phyloP scores from a whole-genome alignment of 306 rosid genomes.

The Glycyrrhiza uralensis region DNA sequence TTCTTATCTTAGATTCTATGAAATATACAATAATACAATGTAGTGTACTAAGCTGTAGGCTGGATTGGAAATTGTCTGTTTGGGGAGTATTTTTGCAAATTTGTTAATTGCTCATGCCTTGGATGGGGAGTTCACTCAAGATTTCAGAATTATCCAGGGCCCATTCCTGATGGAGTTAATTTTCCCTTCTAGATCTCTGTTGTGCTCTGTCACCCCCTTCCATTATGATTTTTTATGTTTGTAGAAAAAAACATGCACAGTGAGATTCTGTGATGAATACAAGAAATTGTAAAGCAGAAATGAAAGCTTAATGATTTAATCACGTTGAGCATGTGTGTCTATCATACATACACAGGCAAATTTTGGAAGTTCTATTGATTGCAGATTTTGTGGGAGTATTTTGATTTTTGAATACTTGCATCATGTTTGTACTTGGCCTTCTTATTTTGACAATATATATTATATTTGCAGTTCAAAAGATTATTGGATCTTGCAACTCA shows the following conservation, averaged over 20 bases:
- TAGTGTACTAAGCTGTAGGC: neutral
- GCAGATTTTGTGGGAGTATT: constrained; percentile 10
- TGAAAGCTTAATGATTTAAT: neutral
- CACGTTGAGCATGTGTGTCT: neutral
- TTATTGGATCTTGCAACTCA: constrained; percentile 32
- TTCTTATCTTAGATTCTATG: neutral
- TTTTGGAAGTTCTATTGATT: neutral
- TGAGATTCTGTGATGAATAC: neutral
- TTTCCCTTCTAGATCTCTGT: constrained; percentile 12
- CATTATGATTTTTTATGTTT: neutral
- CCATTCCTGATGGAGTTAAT: constrained; percentile 2
- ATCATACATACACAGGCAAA: neutral
- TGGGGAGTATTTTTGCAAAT: neutral
- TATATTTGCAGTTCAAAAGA: constrained; percentile 60
- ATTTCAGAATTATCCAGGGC: neutral
- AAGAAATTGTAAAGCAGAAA: neutral
- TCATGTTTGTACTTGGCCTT: neutral
- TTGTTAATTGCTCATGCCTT: neutral
- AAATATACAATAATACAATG: neutral
- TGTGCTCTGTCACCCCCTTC: neutral
- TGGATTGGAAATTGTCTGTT: neutral
- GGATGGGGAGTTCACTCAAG: neutral
- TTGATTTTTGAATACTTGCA: constrained; percentile 17
- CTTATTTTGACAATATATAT: constrained; percentile 28
- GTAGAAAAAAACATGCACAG: neutral